These are phyloP conservation scores for Globisporangium perplexum DNA, from an alignment of 352 stramenopile genomes.

Conservation along the genomic window DNA sequence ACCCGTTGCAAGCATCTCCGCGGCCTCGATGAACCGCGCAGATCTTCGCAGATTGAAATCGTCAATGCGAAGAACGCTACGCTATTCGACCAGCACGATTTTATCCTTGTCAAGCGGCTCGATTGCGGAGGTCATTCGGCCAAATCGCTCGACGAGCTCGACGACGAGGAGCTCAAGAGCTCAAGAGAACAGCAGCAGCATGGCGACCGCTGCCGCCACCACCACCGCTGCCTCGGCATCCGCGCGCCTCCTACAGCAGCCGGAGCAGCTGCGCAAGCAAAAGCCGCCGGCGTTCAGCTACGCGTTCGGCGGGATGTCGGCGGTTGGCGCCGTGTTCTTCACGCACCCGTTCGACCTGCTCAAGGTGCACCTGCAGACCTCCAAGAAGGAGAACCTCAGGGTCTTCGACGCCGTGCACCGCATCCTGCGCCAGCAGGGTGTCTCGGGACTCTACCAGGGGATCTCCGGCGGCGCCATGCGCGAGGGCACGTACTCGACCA, in stretches of 20 bases:
- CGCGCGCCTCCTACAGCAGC: neutral
- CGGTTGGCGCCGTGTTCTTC: constrained; percentile 82
- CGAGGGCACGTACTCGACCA: constrained; percentile 81
- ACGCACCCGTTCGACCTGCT: constrained; percentile 82
- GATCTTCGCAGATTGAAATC: too few species aligned
- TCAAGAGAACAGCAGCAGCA: neutral
- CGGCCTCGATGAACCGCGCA: too few species aligned
- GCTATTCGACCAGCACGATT: too few species aligned
- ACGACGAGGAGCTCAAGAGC: too few species aligned
- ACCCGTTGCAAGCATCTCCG: too few species aligned
- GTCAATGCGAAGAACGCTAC: too few species aligned
- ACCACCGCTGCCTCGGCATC: neutral
- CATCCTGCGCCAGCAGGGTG: constrained; percentile 60
- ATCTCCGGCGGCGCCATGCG: constrained; percentile 76
- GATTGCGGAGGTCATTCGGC: too few species aligned
- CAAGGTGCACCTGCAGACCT: constrained; percentile 80
- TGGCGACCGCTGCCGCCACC: neutral
- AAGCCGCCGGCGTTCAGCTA: constrained; percentile 60
- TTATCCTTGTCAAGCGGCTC: too few species aligned
- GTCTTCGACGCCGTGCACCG: constrained; percentile 41
- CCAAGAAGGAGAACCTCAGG: constrained; percentile 61
- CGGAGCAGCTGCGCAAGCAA: constrained; percentile 2
- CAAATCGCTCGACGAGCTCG: too few species aligned
- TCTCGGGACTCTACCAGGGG: constrained; percentile 70
- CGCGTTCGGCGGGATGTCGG: constrained; percentile 64